These are phyloP conservation scores for Prinsepia uniflora DNA, from an alignment of 306 rosid genomes.

Conservation along the genomic window DNA sequence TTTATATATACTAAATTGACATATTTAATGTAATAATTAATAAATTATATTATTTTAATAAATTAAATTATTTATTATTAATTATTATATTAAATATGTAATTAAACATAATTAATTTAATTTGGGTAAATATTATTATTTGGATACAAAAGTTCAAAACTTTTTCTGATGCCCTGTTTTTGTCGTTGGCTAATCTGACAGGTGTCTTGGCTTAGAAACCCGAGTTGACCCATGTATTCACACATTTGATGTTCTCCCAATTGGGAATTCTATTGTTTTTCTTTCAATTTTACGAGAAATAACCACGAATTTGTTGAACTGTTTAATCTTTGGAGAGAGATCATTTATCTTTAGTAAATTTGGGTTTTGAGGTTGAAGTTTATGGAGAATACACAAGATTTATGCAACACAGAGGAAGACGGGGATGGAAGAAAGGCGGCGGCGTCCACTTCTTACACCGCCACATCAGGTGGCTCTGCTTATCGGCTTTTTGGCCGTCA, in stretches of 20 bases:
- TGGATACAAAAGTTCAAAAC: no score
- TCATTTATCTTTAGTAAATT: background rate
- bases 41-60: no score
- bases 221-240: background rate
- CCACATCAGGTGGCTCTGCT: slow-evolving; percentile 19
- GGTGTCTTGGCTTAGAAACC: background rate
- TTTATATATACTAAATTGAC: no score
- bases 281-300: slow-evolving; percentile 1
- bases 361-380: background rate
- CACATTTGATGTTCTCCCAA: background rate
- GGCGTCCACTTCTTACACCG: slow-evolving; percentile 28
- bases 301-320: background rate
- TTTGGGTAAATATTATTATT: no score
- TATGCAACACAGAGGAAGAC: slow-evolving; percentile 38
- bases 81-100: no score
- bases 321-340: background rate
- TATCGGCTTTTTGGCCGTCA: slow-evolving; percentile 28
- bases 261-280: background rate
- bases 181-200: background rate
- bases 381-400: slow-evolving; percentile 33
- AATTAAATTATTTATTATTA: no score
- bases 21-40: no score
- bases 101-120: no score
- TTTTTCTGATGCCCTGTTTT: background rate
- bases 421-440: slow-evolving; percentile 37